Conservation (phyloP, 2,329 filamentous ascomycete species). For the Sporothrix brunneoviolacea region DNA sequence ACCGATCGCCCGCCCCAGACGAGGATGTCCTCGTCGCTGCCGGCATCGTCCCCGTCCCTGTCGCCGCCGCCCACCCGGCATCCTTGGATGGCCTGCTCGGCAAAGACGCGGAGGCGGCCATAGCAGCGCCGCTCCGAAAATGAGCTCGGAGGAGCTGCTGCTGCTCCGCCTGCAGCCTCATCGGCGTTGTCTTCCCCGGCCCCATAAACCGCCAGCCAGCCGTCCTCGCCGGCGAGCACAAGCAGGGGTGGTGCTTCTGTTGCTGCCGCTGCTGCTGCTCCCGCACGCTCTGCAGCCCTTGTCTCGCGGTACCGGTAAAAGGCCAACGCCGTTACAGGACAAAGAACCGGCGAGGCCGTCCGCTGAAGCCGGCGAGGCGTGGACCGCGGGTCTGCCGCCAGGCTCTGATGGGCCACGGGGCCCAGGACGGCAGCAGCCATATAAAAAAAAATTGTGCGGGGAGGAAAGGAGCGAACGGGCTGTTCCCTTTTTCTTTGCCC, state of each 20-base stretch:
- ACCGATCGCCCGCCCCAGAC: constrained; percentile 65
- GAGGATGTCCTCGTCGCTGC: constrained; percentile 39
- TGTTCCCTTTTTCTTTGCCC: too few species aligned
- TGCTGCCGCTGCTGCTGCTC: not conserved
- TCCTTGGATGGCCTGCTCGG: constrained; percentile 67
- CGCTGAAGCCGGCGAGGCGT: not conserved
- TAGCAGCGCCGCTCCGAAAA: constrained; percentile 17
- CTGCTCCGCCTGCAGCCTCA: not conserved
- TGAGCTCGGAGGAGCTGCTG: not conserved
- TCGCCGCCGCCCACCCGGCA: constrained; percentile 40
- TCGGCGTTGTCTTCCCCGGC: constrained; percentile 14
- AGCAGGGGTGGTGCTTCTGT: not conserved
- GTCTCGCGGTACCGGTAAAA: constrained; percentile 33
- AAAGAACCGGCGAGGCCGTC: constrained; percentile 28
- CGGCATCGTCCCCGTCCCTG: constrained; percentile 1
- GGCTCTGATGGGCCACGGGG: not conserved
- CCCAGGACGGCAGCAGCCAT: constrained; percentile 1
- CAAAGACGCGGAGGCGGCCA: constrained; percentile 49
- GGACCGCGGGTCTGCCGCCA: not conserved
- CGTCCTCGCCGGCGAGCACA: constrained; percentile 54
- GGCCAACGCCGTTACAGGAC: constrained; percentile 54
- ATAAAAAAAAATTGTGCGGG: too few species aligned
- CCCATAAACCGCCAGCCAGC: constrained; percentile 49
- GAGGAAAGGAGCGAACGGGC: too few species aligned
- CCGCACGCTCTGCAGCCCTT: constrained; percentile 14